Evolutionary conservation across 2,329 filamentous ascomycete genomes (phyloP), one percentile per base, ranked within the genome.

Genomic region (Saccharata proteae): DNA sequence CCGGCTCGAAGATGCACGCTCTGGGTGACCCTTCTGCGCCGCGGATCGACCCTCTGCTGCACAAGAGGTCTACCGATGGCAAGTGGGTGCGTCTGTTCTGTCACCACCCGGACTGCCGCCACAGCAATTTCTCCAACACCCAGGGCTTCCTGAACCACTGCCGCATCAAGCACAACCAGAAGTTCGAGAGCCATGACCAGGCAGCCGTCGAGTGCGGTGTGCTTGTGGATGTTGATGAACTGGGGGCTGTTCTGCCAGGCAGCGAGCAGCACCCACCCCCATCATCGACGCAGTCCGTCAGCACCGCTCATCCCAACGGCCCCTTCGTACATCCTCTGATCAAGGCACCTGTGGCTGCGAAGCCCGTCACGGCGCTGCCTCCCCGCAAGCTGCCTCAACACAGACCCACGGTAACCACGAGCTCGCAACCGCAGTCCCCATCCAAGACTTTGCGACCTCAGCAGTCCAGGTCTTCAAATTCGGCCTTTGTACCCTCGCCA

Each of bases 91-190:
- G 93, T 58, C 69, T 96, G 29, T 79, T 93, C 40, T 98, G 90
- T 62, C 33, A 35, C 24, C 33, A 35, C 8, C 61, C 61, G 24
- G 80, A 90, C 54, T 96, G 90, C 57, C 70, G 84, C 29, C 72
- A 88, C 40, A 82, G 84, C 52, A 83, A 94, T 54, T 96, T 96
- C 50, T 86, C 80, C 34, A 96, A 86, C 60, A 92, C 86, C 0
- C 90, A 96, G 56, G 90, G 90, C n/a, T 96, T 96, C 59, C 90
- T 98, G 61, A 98, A 98, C 51, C 90, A 98, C 52, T 96, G 88
- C 53, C 84, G 90, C 35, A 96, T 98, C 46, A 85, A 86, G 16
- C 90, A 98, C 59, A 81, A 80, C 51, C 72, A 83, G 37, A 85
- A 92, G 41, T 96, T 86, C 64, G 88, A 93, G 59, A 94, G 84